Evolutionary conservation across 305 asterid genomes (phyloP).

Genomic region (Fraxinus nigra): DNA sequence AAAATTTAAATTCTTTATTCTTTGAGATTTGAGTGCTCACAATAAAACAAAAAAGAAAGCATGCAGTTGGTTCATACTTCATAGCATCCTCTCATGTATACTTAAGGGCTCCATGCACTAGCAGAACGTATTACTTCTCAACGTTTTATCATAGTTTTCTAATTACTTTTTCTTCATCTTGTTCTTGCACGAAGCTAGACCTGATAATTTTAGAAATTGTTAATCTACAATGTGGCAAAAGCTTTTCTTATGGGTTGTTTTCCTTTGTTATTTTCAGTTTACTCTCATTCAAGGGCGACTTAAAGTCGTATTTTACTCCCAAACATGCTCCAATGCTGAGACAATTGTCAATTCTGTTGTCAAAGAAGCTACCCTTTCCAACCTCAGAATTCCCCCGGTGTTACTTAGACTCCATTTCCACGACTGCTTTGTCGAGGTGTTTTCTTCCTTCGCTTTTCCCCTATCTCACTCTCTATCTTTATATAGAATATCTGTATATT

Average conservation of each 20-base stretch:
- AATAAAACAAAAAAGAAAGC: neutral
- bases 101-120: neutral
- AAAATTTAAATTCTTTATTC: neutral
- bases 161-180: neutral
- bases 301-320: slow-evolving; percentile 37
- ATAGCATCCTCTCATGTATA: neutral
- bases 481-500: neutral
- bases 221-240: neutral
- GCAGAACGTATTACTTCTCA: neutral
- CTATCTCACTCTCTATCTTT: neutral
- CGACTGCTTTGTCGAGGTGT: slow-evolving; percentile 44
- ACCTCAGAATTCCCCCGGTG: slow-evolving; percentile 27
- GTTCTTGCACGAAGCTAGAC: neutral
- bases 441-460: neutral
- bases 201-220: neutral
- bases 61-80: neutral
- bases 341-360: slow-evolving; percentile 37
- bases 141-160: neutral
- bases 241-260: neutral
- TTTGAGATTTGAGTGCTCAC: neutral
- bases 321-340: slow-evolving; percentile 41
- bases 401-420: slow-evolving; percentile 41
- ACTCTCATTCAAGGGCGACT: slow-evolving; percentile 23
- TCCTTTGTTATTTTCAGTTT: neutral
- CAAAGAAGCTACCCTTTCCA: slow-evolving; percentile 18